Conservation (phyloP, 2,329 filamentous ascomycete species). For the Alternaria sp. region DNA sequence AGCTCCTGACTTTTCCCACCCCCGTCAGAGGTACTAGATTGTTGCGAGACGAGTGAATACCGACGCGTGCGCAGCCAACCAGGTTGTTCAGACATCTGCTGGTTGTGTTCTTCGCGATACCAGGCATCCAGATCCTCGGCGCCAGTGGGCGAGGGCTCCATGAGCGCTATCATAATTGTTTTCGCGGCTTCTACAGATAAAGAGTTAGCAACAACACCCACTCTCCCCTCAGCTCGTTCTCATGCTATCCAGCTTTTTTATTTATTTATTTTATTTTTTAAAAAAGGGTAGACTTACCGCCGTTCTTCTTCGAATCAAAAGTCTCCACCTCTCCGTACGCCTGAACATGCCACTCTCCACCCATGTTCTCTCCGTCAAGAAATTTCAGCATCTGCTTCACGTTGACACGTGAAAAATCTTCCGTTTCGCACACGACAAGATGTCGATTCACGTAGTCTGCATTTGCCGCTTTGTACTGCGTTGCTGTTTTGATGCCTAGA, state of each 20-base stretch:
- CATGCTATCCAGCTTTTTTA: no score
- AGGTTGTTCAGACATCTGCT: constrained; percentile 44
- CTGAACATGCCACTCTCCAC: not conserved
- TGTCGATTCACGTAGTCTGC: constrained; percentile 29
- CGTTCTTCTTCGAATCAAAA: not conserved
- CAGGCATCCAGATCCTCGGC: constrained; percentile 41
- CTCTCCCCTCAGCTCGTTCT: not conserved
- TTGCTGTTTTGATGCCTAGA: not conserved
- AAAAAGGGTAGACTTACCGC: not conserved
- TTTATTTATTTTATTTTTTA: no score
- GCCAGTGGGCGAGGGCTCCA: constrained; percentile 36
- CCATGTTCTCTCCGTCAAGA: not conserved
- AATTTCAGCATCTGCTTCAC: constrained; percentile 27
- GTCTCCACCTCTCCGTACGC: constrained; percentile 1
- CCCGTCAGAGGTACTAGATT: constrained; percentile 7
- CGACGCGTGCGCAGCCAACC: constrained; percentile 40
- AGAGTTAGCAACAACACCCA: not conserved
- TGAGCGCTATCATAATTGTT: constrained; percentile 37
- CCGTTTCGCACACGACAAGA: constrained; percentile 38
- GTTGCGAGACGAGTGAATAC: constrained; percentile 29
- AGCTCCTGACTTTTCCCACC: constrained; percentile 22
- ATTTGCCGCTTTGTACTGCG: constrained; percentile 33
- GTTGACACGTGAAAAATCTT: constrained; percentile 31
- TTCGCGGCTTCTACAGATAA: not conserved
- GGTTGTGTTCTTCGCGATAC: constrained; percentile 47